These are phyloP conservation scores for Leccinum broughii DNA, from an alignment of 768 basidiomycete genomes.

Conservation along the genomic window DNA sequence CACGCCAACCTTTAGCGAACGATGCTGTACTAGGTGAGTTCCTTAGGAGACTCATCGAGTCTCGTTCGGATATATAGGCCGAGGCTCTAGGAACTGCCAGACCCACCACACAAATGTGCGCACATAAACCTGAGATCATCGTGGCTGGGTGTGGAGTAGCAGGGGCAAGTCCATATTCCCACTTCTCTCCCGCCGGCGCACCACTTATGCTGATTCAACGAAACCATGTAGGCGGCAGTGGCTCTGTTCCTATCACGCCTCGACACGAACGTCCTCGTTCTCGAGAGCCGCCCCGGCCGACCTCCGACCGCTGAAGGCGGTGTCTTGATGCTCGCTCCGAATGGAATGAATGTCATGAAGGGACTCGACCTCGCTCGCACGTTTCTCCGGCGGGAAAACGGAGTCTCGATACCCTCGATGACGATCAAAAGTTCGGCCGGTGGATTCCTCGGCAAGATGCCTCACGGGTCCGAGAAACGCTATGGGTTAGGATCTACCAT, in stretches of 20 bases:
- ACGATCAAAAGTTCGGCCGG: constrained; percentile 25
- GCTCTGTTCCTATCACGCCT: constrained; percentile 30
- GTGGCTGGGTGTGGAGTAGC: constrained; percentile 30
- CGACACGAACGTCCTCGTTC: constrained; percentile 16
- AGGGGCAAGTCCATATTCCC: constrained; percentile 22
- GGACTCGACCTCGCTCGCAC: constrained; percentile 27
- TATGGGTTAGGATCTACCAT: constrained; percentile 29
- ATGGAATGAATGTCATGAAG: constrained; percentile 31
- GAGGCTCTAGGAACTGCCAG: background rate
- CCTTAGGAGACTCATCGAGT: too few species aligned
- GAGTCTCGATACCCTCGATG: constrained; percentile 21
- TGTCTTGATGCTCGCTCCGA: constrained; percentile 30
- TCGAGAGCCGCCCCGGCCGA: constrained; percentile 25
- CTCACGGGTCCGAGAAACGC: constrained; percentile 29
- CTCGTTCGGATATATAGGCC: constrained; percentile 3
- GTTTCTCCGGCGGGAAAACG: constrained; percentile 25
- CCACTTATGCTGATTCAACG: background rate
- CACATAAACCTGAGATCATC: constrained; percentile 24
- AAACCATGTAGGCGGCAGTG: constrained; percentile 18
- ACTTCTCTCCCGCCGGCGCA: background rate
- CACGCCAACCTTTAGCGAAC: background rate
- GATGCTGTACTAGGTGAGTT: background rate
- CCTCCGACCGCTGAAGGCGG: constrained; percentile 24
- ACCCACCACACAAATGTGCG: constrained; percentile 16
- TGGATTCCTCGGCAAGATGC: constrained; percentile 22